Evolutionary conservation across 2,329 filamentous ascomycete species (phyloP), one percentile per base, ranked within the genome.

Genomic region (Penicillium hordei): DNA sequence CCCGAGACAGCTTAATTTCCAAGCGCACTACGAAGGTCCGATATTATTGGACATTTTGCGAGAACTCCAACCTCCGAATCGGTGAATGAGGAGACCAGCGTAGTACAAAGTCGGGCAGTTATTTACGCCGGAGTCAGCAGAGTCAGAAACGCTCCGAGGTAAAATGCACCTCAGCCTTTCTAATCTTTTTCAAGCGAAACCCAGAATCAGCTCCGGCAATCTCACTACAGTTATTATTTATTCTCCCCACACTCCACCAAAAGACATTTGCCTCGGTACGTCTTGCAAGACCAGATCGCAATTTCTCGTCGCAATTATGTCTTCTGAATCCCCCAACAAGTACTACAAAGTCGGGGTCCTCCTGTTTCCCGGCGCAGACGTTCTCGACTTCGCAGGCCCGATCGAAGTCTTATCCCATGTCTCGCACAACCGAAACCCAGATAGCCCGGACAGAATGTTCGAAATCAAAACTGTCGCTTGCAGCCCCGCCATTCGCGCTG

Each of bases 311-410:
- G 15, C 19, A 19, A 52, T 19, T 9, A 67, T 65, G 65, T 46
- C 64, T 44, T 38, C 53, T 6, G 34, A 15, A 31, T 5, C 51
- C 4, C 19, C 48, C 1, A 63, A 66, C 25, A 53, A 64, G 27
- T 58, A 68, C 57, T 72, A 72, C 68, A 71, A 71, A 55, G 70
- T 76, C n/a, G 76, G 71, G 19, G 66, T 76, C 1, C 65, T 78
- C 25, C 60, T 79, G 25, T 78, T 74, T 62, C 62, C 68, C 3
- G 62, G 68, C 12, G 73, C 68, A 27, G 76, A 78, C 56, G 69
- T 78, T 49, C 72, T 78, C 48, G 76, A 78, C 66, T 77, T 77
- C 57, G 65, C 68, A 25, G 76, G 73, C 1, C 76, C 76, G 4
- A 61, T 72, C 25, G 75, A 78, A 57, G 67, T 78, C 36, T 68